Conservation (phyloP, 2,329 filamentous ascomycete genomes). For the Alternaria brassicae region DNA sequence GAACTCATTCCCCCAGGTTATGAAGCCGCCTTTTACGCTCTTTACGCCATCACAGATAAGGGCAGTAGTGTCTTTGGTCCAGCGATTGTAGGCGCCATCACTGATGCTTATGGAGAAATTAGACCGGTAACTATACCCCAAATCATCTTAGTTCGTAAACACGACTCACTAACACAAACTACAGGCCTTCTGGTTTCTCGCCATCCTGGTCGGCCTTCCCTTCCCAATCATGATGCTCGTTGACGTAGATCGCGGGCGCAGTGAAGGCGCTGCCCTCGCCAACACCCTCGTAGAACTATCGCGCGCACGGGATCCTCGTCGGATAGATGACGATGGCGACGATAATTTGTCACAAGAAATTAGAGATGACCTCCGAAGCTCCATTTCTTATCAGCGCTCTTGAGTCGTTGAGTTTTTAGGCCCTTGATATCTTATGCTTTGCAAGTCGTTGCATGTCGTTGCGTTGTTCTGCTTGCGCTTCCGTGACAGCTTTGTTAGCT, state of each 20-base stretch:
- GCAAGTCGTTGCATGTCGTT: slow-evolving; percentile 13
- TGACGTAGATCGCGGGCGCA: slow-evolving; percentile 70
- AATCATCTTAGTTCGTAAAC: background rate
- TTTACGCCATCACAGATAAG: slow-evolving; percentile 98
- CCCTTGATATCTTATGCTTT: background rate
- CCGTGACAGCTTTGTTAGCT: background rate
- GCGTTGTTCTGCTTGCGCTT: slow-evolving; percentile 17
- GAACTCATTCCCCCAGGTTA: slow-evolving; percentile 93
- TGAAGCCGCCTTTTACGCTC: slow-evolving; percentile 93
- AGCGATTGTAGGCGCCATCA: slow-evolving; percentile 90
- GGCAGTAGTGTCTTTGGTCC: slow-evolving; percentile 93
- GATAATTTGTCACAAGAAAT: slow-evolving; percentile 23
- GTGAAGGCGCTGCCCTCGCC: slow-evolving; percentile 52
- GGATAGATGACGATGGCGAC: slow-evolving; percentile 12
- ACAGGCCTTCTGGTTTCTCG: slow-evolving; percentile 87
- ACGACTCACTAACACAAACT: background rate
- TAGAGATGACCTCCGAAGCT: slow-evolving; percentile 20
- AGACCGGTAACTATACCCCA: slow-evolving; percentile 49
- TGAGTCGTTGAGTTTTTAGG: background rate
- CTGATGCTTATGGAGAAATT: slow-evolving; percentile 68
- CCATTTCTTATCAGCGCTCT: slow-evolving; percentile 27
- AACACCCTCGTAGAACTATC: slow-evolving; percentile 44
- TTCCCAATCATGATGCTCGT: slow-evolving; percentile 85
- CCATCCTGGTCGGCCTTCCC: slow-evolving; percentile 81
- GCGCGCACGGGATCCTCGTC: slow-evolving; percentile 11